These are phyloP conservation scores for Trichophyton mentagrophytes DNA, from an alignment of 2,329 filamentous ascomycete species.

Conservation along the genomic window DNA sequence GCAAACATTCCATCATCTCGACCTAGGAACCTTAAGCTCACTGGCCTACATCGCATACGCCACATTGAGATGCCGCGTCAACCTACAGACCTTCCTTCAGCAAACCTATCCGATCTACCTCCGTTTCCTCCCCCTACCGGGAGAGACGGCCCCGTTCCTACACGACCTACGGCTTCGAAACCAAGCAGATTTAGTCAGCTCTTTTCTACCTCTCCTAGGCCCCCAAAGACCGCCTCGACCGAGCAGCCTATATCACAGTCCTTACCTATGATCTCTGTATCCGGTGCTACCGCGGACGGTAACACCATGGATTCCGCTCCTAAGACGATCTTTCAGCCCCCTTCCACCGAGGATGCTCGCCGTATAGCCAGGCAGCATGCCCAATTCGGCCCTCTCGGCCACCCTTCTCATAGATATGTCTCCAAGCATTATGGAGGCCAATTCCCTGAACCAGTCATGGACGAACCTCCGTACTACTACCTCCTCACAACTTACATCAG, in stretches of 20 bases:
- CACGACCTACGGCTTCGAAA: constrained; percentile 44
- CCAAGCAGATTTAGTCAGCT: constrained; percentile 67
- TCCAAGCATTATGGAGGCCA: constrained; percentile 74
- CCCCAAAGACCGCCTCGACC: constrained; percentile 51
- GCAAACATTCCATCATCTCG: background rate
- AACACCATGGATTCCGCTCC: constrained; percentile 59
- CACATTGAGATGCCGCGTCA: constrained; percentile 48
- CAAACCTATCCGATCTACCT: constrained; percentile 38
- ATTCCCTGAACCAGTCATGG: constrained; percentile 72
- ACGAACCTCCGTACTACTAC: constrained; percentile 94
- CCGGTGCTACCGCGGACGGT: constrained; percentile 67
- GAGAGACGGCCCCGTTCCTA: constrained; percentile 42
- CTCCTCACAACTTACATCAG: constrained; percentile 96
- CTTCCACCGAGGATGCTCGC: constrained; percentile 68
- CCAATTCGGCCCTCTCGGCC: constrained; percentile 77
- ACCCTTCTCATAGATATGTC: constrained; percentile 71
- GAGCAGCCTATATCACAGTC: constrained; percentile 57
- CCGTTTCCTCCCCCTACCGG: constrained; percentile 36
- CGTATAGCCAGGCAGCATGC: constrained; percentile 66
- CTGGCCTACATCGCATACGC: background rate
- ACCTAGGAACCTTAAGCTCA: background rate
- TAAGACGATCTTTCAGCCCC: constrained; percentile 76
- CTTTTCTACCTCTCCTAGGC: constrained; percentile 69
- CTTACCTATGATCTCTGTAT: constrained; percentile 82
- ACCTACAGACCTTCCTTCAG: constrained; percentile 47